Base-by-base conservation (phyloP, 306 rosid genomes). In the Corylus heterophylla region DNA sequence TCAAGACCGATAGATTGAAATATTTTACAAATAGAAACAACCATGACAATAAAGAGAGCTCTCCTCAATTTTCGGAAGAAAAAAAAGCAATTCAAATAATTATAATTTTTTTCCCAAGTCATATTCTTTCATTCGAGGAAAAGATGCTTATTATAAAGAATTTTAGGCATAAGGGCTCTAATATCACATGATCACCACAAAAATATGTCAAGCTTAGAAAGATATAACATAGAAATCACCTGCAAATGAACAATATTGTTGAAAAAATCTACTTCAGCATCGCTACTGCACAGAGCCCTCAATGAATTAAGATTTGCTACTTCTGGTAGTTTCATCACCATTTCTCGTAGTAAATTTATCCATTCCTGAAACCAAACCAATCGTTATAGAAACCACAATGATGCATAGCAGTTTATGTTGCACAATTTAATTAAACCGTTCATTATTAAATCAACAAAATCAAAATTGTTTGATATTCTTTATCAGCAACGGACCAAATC, bases 291-390 rank as follows among this genome's bases (percentile, higher is more conserved):
- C 55, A 95, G 80, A 51, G 55, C 88, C 85, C 49, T 55, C 73
- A 95, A 86, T 47, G 92, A 91, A 68, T 78, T 78, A 50, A 95
- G 88, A 79, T 87, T 89, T 66, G 86, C 86, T 75, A 89, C 83
- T 42, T 86, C 87, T 16, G 97, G 97, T 79, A 95, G 93, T 82
- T 87, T 92, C 79, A 89, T 80, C 80, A 89, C 92, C 96, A 95
- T 95, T 87, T 90, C 90, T 76, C 87, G 88, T 70, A 95, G 86
- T 66, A 95, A 80, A 78, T 89, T 85, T 25, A 93, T 78, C 98
- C 98, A 95, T 78, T 89, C 98, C 98, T 95, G 92, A 82, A 87
- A 77, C 75, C 78, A 71, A 61, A 74, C 56, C 66, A 81, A 71
- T 31, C 73, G 14, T 80, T 29, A 62, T 31, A 80, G 78, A 72